phyloP scores from a whole-genome alignment of 2,329 filamentous ascomycete genomes.

The Paracoccidioides lutzii region DNA sequence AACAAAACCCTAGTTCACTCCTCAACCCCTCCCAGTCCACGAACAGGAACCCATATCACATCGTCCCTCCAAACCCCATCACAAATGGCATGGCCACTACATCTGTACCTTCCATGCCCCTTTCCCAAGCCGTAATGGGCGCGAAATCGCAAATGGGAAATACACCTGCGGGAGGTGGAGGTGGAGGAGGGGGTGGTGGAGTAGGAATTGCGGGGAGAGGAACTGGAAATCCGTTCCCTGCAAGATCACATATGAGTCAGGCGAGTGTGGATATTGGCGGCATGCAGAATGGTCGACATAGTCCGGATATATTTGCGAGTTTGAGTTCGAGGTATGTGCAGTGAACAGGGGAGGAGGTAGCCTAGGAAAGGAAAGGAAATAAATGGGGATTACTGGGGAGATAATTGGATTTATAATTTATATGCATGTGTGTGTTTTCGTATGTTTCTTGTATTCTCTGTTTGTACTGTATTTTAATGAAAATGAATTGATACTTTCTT shows the following conservation, averaged over 20 bases:
- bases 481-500: not conserved
- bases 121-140: not conserved
- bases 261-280: conserved; percentile 37
- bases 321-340: conserved; percentile 34
- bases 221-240: not conserved
- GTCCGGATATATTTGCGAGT: conserved; percentile 39
- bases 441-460: not conserved
- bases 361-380: not conserved
- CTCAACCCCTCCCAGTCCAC: conserved; percentile 8
- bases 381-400: not conserved
- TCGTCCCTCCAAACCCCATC: conserved; percentile 6
- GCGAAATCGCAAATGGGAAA: not conserved
- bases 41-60: conserved; percentile 23
- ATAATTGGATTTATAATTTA: not conserved
- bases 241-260: conserved; percentile 32
- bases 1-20: not conserved
- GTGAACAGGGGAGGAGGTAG: conserved; percentile 1
- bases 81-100: conserved; percentile 3
- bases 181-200: not conserved
- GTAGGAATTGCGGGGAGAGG: not conserved
- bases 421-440: too few relatives aligned
- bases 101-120: not conserved
- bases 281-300: conserved; percentile 36
- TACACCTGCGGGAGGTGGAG: not conserved
- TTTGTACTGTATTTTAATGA: not conserved